Percentiles rank a stretch among this genome's conserved stretches.
Evolutionary conservation across 495 filamentous ascomycete genomes (phyloP).

Genomic region (Trichoderma erinaceum): DNA sequence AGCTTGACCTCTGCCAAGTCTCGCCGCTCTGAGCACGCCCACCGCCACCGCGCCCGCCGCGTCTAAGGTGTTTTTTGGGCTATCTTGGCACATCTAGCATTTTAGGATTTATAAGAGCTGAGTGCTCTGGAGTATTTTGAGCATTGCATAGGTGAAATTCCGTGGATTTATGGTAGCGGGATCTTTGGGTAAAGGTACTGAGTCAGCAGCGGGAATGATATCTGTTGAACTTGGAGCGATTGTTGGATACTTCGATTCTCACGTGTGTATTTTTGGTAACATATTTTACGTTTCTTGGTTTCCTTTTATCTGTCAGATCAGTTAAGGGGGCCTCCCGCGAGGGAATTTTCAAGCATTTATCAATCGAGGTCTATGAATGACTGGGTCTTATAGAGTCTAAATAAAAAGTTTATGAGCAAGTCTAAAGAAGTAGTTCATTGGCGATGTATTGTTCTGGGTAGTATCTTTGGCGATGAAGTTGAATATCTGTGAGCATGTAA

Average conservation of each 20-base stretch:
- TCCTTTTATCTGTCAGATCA: neutral
- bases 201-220: conserved; percentile 7
- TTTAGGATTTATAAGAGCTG: neutral
- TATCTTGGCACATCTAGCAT: neutral
- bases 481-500: no score
- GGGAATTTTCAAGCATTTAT: conserved; percentile 8
- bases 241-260: conserved; percentile 13
- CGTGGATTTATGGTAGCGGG: neutral
- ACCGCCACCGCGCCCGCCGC: conserved; percentile 22
- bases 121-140: neutral
- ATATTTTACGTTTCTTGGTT: conserved; percentile 11
- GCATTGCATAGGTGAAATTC: neutral
- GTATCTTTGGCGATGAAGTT: neutral
- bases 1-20: neutral
- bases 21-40: conserved; percentile 22
- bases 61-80: neutral
- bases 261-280: conserved; percentile 6
- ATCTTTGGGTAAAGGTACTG: neutral
- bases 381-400: conserved; percentile 13
- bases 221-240: neutral
- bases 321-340: neutral
- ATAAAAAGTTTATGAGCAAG: conserved; percentile 4
- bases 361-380: conserved; percentile 14
- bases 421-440: neutral
- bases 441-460: neutral